Evolutionary conservation across 352 stramenopile genomes (phyloP).

Genomic region (Globisporangium spiculum): DNA sequence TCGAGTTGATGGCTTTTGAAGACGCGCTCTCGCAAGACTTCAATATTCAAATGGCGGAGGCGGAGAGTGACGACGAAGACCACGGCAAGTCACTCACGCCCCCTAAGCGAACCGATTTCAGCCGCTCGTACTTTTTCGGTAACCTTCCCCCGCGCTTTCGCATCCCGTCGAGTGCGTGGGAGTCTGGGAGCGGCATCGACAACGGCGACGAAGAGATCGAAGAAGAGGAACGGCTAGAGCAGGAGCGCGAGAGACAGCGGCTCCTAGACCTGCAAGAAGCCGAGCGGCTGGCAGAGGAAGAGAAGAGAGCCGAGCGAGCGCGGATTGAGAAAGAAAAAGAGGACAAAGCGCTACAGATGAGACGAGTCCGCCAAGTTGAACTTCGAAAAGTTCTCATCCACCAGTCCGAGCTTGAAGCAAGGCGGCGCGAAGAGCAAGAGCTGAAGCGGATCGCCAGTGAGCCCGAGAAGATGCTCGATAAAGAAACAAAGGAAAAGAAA

Average conservation of each 20-base stretch:
- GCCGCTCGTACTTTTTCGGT: conserved; percentile 66
- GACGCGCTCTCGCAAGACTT: conserved; percentile 35
- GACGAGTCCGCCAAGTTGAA: conserved; percentile 45
- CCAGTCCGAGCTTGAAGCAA: conserved; percentile 53
- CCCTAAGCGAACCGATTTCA: conserved; percentile 70
- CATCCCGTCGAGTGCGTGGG: conserved; percentile 44
- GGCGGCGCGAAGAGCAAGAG: conserved; percentile 34
- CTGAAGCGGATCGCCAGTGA: conserved; percentile 20
- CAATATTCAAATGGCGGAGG: conserved; percentile 19
- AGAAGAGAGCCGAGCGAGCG: conserved; percentile 45
- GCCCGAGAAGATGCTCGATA: conserved; percentile 26
- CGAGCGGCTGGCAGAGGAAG: conserved; percentile 50
- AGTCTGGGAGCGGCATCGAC: conserved; percentile 53
- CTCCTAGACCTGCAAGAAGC: conserved; percentile 58
- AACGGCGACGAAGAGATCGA: conserved; percentile 77
- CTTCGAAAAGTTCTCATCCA: conserved; percentile 53
- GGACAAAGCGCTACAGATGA: conserved; percentile 52
- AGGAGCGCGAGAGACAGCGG: conserved; percentile 53
- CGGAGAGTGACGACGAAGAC: conserved; percentile 56
- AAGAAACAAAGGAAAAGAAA: conserved; percentile 34
- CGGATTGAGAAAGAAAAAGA: conserved; percentile 63
- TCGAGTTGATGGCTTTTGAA: conserved; percentile 29
- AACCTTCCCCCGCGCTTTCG: conserved; percentile 48
- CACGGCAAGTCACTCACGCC: conserved; percentile 31
- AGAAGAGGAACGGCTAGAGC: conserved; percentile 60